Conservation (phyloP, 441 rosid genomes). For the Biscutella laevigata region DNA sequence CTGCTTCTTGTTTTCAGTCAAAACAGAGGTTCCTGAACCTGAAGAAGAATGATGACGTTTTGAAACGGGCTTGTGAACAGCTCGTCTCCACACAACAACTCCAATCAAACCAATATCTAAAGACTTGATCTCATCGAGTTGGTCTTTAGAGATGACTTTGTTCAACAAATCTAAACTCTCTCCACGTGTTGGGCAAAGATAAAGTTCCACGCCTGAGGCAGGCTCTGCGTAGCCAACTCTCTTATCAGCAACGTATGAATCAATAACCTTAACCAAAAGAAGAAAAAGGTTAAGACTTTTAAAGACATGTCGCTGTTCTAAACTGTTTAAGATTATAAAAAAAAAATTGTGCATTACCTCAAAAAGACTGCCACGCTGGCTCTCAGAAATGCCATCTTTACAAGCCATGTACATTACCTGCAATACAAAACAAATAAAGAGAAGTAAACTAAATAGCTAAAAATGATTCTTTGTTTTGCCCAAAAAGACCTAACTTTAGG, state of each 20-base stretch:
- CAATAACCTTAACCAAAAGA: slow-evolving; percentile 42
- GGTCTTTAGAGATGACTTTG: slow-evolving; percentile 62
- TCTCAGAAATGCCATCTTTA: slow-evolving; percentile 45
- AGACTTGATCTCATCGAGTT: slow-evolving; percentile 44
- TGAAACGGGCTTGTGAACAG: slow-evolving; percentile 21
- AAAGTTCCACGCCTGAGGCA: slow-evolving; percentile 64
- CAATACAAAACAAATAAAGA: not conserved
- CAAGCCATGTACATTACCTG: slow-evolving; percentile 69
- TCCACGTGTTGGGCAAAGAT: slow-evolving; percentile 67
- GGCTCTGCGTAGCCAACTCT: slow-evolving; percentile 91
- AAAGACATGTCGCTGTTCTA: not conserved
- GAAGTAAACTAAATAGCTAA: not conserved
- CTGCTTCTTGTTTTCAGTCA: slow-evolving; percentile 18
- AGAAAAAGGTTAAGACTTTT: not conserved
- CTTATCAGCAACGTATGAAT: slow-evolving; percentile 59
- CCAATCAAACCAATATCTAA: slow-evolving; percentile 75
- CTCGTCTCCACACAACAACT: slow-evolving; percentile 89
- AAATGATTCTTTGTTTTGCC: not conserved
- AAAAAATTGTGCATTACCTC: slow-evolving; percentile 46
- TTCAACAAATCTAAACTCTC: slow-evolving; percentile 44
- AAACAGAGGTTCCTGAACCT: slow-evolving; percentile 39
- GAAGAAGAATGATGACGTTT: slow-evolving; percentile 27
- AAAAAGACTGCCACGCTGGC: slow-evolving; percentile 41
- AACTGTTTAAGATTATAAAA: not conserved
- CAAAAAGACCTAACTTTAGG: not conserved